phyloP scores from a whole-genome alignment of 2,329 filamentous ascomycete species.

The Thelonectria rubi region DNA sequence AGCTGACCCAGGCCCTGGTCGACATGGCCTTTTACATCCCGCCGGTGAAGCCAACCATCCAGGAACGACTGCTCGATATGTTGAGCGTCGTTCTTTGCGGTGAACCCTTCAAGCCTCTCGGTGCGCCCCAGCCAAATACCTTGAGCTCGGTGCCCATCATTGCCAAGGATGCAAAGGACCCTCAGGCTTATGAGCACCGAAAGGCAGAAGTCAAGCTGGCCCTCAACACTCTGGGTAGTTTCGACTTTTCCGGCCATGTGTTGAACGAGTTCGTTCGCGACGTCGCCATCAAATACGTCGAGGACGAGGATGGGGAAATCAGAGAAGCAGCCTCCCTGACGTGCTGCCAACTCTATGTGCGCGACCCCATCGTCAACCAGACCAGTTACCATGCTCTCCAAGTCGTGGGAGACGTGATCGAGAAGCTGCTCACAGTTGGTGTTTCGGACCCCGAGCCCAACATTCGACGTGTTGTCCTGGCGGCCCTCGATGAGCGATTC shows the following conservation, averaged over 20 bases:
- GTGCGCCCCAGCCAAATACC: slow-evolving; percentile 86
- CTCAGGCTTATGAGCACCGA: slow-evolving; percentile 79
- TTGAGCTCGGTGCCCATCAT: slow-evolving; percentile 83
- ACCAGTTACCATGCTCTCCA: slow-evolving; percentile 97
- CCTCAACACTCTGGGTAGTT: slow-evolving; percentile 94
- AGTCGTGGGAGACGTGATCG: slow-evolving; percentile 97
- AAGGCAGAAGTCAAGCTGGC: slow-evolving; percentile 92
- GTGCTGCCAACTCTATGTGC: slow-evolving; percentile 96
- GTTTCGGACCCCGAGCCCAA: slow-evolving; percentile 90
- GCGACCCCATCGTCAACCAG: slow-evolving; percentile 97
- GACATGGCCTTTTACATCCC: slow-evolving; percentile 99
- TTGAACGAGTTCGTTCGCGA: slow-evolving; percentile 98
- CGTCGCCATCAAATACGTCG: slow-evolving; percentile 97
- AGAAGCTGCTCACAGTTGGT: slow-evolving; percentile 93
- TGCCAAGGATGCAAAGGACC: slow-evolving; percentile 86
- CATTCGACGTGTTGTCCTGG: slow-evolving; percentile 88
- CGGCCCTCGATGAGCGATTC: slow-evolving; percentile 90
- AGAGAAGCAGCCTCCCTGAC: slow-evolving; percentile 94
- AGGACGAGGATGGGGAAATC: slow-evolving; percentile 93
- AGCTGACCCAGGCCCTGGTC: slow-evolving; percentile 92
- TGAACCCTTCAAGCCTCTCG: slow-evolving; percentile 89
- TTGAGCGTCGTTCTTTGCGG: slow-evolving; percentile 93
- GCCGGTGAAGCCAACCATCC: slow-evolving; percentile 89
- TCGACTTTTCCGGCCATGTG: slow-evolving; percentile 92
- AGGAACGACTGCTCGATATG: slow-evolving; percentile 93